phyloP scores from a whole-genome alignment of 2,329 filamentous ascomycete genomes.

The Xylaria sp. region DNA sequence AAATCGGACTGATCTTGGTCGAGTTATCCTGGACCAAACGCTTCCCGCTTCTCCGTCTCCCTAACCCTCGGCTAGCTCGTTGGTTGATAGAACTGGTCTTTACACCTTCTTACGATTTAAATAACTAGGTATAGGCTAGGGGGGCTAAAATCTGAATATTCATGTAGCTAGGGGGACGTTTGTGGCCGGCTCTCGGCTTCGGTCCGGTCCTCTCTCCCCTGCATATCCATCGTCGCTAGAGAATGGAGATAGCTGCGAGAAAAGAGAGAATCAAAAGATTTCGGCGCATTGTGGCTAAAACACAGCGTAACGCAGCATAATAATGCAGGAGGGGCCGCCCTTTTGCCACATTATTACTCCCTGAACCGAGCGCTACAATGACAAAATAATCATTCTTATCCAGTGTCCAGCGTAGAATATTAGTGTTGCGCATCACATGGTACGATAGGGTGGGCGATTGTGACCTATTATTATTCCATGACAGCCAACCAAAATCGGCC shows the following conservation, averaged over 20 bases:
- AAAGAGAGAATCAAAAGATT: background rate
- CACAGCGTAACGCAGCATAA: conserved; percentile 6
- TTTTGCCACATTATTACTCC: background rate
- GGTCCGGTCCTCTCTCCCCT: conserved; percentile 28
- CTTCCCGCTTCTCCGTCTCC: background rate
- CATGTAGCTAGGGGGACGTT: background rate
- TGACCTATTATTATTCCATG: conserved; percentile 6
- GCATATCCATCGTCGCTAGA: background rate
- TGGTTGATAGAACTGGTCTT: background rate
- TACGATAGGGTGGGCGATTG: background rate
- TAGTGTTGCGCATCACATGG: background rate
- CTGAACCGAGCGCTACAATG: background rate
- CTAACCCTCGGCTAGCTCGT: background rate
- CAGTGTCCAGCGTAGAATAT: background rate
- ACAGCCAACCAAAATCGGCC: conserved; percentile 25
- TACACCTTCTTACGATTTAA: background rate
- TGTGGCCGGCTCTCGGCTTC: conserved; percentile 17
- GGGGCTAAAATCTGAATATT: background rate
- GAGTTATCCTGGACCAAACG: background rate
- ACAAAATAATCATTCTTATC: background rate
- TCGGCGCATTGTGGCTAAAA: background rate
- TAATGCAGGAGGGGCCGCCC: background rate
- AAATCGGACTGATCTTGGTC: background rate
- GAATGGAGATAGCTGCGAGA: background rate
- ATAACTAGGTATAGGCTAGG: background rate